Evolutionary conservation across 768 basidiomycete species (phyloP).

Genomic region (Suillus weaverae): DNA sequence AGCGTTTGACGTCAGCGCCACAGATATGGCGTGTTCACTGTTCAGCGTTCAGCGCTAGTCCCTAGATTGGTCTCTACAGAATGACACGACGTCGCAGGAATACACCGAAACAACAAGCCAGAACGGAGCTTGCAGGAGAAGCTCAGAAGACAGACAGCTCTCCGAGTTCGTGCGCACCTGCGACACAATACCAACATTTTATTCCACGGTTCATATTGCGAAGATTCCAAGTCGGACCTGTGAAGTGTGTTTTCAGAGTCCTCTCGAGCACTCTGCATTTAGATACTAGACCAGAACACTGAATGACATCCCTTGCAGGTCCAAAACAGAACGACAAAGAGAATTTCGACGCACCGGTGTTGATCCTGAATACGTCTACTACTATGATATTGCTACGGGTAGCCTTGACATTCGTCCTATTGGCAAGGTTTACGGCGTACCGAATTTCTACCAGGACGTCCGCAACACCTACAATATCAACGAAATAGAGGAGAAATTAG

Average conservation of each 20-base stretch:
- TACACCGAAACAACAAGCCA: not conserved
- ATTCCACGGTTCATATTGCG: constrained; percentile 16
- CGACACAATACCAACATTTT: constrained; percentile 13
- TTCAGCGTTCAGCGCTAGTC: not conserved
- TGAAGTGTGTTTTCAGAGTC: constrained; percentile 1
- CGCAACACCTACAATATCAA: constrained; percentile 22
- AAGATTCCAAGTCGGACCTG: constrained; percentile 11
- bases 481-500: constrained; percentile 31
- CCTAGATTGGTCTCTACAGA: not conserved
- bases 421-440: constrained; percentile 14
- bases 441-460: constrained; percentile 30
- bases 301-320: constrained; percentile 2
- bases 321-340: constrained; percentile 11
- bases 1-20: not conserved
- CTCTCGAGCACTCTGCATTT: not conserved
- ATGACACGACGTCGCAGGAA: not conserved
- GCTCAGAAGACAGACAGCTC: not conserved
- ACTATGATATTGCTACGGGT: constrained; percentile 12
- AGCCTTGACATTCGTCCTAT: constrained; percentile 13
- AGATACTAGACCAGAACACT: not conserved
- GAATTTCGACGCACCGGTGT: constrained; percentile 9
- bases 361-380: constrained; percentile 11
- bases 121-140: not conserved
- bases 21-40: not conserved
- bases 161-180: not conserved